Conservation (phyloP, 352 stramenopile genomes). For the Pythium aristosporum region DNA sequence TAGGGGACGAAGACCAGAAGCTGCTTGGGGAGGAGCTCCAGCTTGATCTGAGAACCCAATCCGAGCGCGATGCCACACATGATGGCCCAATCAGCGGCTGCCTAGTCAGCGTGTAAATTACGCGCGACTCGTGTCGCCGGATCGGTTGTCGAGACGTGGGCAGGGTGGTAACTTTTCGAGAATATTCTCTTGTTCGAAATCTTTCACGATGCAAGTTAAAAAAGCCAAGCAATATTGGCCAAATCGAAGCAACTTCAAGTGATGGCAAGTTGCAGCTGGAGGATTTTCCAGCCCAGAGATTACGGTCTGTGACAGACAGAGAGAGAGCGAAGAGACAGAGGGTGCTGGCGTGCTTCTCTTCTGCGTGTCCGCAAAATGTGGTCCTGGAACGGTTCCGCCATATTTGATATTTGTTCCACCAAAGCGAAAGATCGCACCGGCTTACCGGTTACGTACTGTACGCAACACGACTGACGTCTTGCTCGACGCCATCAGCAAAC, state of each 20-base stretch:
- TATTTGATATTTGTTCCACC: too few relatives aligned
- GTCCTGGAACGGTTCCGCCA: too few relatives aligned
- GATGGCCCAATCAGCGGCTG: constrained; percentile 1
- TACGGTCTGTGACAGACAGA: too few relatives aligned
- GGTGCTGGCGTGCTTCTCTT: too few relatives aligned
- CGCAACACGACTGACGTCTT: too few relatives aligned
- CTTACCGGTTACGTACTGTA: too few relatives aligned
- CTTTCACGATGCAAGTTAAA: neutral
- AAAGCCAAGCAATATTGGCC: neutral
- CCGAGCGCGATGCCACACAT: neutral
- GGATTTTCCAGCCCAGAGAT: neutral
- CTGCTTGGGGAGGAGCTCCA: constrained; percentile 8
- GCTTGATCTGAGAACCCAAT: constrained; percentile 16
- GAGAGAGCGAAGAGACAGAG: too few relatives aligned
- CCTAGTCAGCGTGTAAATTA: constrained; percentile 16
- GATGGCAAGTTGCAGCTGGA: constrained; percentile 1
- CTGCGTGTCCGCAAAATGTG: too few relatives aligned
- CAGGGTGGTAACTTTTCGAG: constrained; percentile 17
- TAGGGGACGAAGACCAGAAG: constrained; percentile 8
- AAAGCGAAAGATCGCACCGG: too few relatives aligned
- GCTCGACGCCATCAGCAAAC: too few relatives aligned
- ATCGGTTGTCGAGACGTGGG: constrained; percentile 12
- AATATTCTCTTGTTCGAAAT: constrained; percentile 30
- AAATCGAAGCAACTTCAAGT: constrained; percentile 20
- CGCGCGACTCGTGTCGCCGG: neutral